These are phyloP conservation scores for Paxillus involutus DNA, from an alignment of 768 basidiomycete species.

Conservation along the genomic window DNA sequence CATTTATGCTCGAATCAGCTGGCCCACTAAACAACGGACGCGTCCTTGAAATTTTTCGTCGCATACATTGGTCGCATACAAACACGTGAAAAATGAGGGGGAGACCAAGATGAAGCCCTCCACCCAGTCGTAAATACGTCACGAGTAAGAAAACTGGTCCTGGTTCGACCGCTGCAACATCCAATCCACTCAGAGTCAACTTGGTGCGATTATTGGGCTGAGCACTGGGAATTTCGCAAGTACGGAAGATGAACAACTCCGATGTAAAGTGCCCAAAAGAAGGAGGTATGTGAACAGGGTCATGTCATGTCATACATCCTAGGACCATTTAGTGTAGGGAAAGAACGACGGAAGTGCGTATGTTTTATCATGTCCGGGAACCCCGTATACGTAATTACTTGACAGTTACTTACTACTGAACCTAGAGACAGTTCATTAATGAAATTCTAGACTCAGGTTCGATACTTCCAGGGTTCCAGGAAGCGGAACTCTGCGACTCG, in stretches of 20 bases:
- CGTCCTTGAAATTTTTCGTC: too few species aligned
- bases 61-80: too few species aligned
- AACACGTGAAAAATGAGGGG: too few species aligned
- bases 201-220: constrained; percentile 80
- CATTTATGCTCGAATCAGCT: too few species aligned
- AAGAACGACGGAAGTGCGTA: constrained; percentile 38
- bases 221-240: constrained; percentile 66
- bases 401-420: too few species aligned
- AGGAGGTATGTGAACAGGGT: constrained; percentile 84
- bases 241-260: constrained; percentile 81
- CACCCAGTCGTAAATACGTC: not conserved
- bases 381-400: too few species aligned
- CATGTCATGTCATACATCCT: constrained; percentile 83
- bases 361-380: constrained; percentile 82
- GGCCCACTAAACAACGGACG: too few species aligned
- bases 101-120: not conserved
- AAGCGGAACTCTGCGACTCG: too few species aligned
- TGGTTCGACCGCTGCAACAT: constrained; percentile 71
- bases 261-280: constrained; percentile 89
- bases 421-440: constrained; percentile 50
- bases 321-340: constrained; percentile 5
- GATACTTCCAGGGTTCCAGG: too few species aligned
- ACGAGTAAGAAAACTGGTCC: constrained; percentile 14
- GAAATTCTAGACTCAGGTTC: too few species aligned
- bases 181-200: constrained; percentile 69